Conservation (phyloP, 148 eudicot species). For the Linanthus parryae region DNA sequence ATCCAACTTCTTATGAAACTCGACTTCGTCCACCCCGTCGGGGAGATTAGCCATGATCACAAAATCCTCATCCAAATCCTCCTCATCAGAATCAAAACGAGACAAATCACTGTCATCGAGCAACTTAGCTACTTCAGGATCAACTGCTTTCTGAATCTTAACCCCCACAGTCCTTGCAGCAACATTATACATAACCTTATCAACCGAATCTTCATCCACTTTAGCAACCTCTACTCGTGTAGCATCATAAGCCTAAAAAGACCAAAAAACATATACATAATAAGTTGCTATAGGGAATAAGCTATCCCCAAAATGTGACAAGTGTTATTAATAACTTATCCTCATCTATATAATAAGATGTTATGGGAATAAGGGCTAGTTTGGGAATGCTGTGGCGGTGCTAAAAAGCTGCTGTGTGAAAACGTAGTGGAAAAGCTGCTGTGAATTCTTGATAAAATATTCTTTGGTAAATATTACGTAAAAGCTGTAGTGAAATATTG, state of each 20-base stretch:
- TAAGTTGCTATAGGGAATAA: too few relatives aligned
- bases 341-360: too few relatives aligned
- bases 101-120: slow-evolving; percentile 66
- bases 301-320: too few relatives aligned
- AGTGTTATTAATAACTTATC: too few relatives aligned
- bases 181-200: slow-evolving; percentile 52
- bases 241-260: slow-evolving; percentile 85
- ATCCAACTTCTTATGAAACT: slow-evolving; percentile 20
- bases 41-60: slow-evolving; percentile 63
- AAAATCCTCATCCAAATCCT: slow-evolving; percentile 93
- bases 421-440: too few relatives aligned
- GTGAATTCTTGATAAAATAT: too few relatives aligned
- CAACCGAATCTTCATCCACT: slow-evolving; percentile 33
- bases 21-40: slow-evolving; percentile 34
- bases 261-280: too few relatives aligned
- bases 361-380: too few relatives aligned
- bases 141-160: slow-evolving; percentile 65
- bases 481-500: too few relatives aligned
- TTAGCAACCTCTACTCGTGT: slow-evolving; percentile 50
- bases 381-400: too few relatives aligned
- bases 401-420: too few relatives aligned
- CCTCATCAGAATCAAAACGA: slow-evolving; percentile 68
- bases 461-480: too few relatives aligned
- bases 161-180: slow-evolving; percentile 63
- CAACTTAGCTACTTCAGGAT: slow-evolving; percentile 72